These are phyloP conservation scores for Penicillium sp. DNA, from an alignment of 2,329 filamentous ascomycete species.

Conservation along the genomic window DNA sequence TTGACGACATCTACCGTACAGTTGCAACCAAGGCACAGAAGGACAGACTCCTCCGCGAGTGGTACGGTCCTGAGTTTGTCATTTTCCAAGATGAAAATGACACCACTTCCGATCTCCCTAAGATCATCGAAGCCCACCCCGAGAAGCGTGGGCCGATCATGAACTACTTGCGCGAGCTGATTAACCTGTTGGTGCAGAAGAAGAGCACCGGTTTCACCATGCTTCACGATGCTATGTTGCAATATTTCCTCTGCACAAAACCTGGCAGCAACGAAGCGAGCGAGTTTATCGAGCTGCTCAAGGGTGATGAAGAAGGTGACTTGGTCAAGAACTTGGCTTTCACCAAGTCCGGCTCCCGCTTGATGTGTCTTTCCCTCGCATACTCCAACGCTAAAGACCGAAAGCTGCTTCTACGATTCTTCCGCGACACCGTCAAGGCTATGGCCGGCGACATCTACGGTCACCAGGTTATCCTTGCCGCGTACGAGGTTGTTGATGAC, in stretches of 20 bases:
- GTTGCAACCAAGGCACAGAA: slow-evolving; percentile 85
- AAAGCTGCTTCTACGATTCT: slow-evolving; percentile 80
- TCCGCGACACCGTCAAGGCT: slow-evolving; percentile 82
- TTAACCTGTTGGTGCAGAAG: slow-evolving; percentile 92
- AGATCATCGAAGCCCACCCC: slow-evolving; percentile 72
- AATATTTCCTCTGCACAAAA: slow-evolving; percentile 83
- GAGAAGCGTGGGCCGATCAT: slow-evolving; percentile 87
- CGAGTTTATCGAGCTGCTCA: slow-evolving; percentile 86
- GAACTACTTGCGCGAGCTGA: slow-evolving; percentile 78
- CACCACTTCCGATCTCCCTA: slow-evolving; percentile 61
- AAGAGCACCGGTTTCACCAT: slow-evolving; percentile 96
- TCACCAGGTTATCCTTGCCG: slow-evolving; percentile 76
- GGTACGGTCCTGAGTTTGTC: slow-evolving; percentile 93
- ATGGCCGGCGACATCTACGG: slow-evolving; percentile 79
- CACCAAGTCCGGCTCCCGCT: slow-evolving; percentile 78
- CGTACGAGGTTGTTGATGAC: slow-evolving; percentile 90
- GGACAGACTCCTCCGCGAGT: slow-evolving; percentile 79
- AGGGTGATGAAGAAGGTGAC: slow-evolving; percentile 87
- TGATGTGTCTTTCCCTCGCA: slow-evolving; percentile 78
- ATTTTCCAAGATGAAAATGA: slow-evolving; percentile 64
- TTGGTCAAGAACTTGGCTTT: slow-evolving; percentile 94
- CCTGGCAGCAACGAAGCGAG: slow-evolving; percentile 75
- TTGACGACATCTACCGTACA: slow-evolving; percentile 92
- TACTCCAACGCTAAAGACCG: slow-evolving; percentile 88
- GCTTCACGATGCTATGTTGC: slow-evolving; percentile 96